Conservation (phyloP, 345 rosid species). For the Pugionium cornutum region DNA sequence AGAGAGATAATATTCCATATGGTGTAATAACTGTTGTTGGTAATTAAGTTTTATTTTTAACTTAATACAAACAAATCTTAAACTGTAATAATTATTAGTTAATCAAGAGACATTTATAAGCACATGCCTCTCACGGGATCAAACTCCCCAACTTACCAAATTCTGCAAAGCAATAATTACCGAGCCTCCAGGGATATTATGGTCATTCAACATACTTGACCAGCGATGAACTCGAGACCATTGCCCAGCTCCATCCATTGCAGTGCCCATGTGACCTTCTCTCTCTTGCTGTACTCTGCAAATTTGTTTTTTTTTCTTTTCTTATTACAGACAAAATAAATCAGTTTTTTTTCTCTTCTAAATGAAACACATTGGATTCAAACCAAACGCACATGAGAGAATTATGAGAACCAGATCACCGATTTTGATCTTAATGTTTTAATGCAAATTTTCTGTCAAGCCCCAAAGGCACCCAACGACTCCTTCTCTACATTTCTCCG, state of each 20-base stretch:
- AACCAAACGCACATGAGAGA: conserved; percentile 41
- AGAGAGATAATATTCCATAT: too few species aligned
- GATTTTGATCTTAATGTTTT: conserved; percentile 19
- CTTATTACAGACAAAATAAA: neutral
- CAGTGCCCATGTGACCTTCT: conserved; percentile 43
- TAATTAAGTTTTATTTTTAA: too few species aligned
- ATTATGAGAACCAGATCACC: conserved; percentile 40
- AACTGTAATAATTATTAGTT: neutral
- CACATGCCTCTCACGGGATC: conserved; percentile 33
- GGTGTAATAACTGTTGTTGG: too few species aligned
- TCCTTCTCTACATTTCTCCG: conserved; percentile 42
- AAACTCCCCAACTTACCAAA: conserved; percentile 30
- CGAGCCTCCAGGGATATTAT: conserved; percentile 26
- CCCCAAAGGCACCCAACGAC: conserved; percentile 46
- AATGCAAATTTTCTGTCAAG: neutral
- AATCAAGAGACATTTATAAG: conserved; percentile 14
- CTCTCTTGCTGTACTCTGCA: conserved; percentile 17
- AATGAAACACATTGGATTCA: conserved; percentile 19
- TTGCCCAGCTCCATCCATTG: conserved; percentile 45
- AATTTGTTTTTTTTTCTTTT: neutral
- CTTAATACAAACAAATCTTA: too few species aligned
- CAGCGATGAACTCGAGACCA: conserved; percentile 51
- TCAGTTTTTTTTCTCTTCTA: conserved; percentile 21
- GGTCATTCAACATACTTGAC: conserved; percentile 36
- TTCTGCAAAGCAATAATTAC: neutral